Base-by-base conservation (phyloP, 225 moss, liverwort and hornwort genomes). In the Neckera pumila region DNA sequence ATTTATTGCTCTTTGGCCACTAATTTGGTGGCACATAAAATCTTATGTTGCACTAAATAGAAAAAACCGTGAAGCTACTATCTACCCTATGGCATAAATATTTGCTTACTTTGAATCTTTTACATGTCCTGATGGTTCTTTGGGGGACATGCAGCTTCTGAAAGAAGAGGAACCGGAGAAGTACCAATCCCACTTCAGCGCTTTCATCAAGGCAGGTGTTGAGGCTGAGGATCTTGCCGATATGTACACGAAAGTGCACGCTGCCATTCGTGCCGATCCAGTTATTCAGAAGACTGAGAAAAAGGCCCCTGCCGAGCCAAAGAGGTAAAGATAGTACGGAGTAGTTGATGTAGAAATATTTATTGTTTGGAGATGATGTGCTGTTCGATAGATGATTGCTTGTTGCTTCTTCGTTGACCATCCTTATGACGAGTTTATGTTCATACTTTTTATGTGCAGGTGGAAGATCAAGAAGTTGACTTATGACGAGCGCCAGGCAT, bases 401-500 rank as follows among this genome's bases (percentile, higher is more conserved):
- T 51, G 30, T 76, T 81, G 19, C 23, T 61, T 81, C 60, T 56
- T 53, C 70, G 31, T 23, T 73, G 28, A 42, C n/a, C 8, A 25
- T 21, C 40, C 51, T 38, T 28, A 19, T 86, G 33, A 61, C 26
- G 63, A 82, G 61, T 34, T 60, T 25, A 10, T 79, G 15, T 57
- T 71, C 40, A 3, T 38, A 38, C 45, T 14, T n/a, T 38, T 79
- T 27, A 43, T 60, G 42, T 31, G 34, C 86, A 87, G 77, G 62
- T 96, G 97, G 97, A 96, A 96, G 91, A 95, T 91, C 17, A 91
- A 96, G 90, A 96, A 97, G 89, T 84, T 96, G 89, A 93, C 90
- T 4, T 95, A 96, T 51, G 79, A 79, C 38, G 79, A 97, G 87
- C 92, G 94, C 20, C 94, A 95, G 87, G 92, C 94, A 60, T 92